Conservation (phyloP, 139 green algal genomes). For the Nannochloris sp. region DNA sequence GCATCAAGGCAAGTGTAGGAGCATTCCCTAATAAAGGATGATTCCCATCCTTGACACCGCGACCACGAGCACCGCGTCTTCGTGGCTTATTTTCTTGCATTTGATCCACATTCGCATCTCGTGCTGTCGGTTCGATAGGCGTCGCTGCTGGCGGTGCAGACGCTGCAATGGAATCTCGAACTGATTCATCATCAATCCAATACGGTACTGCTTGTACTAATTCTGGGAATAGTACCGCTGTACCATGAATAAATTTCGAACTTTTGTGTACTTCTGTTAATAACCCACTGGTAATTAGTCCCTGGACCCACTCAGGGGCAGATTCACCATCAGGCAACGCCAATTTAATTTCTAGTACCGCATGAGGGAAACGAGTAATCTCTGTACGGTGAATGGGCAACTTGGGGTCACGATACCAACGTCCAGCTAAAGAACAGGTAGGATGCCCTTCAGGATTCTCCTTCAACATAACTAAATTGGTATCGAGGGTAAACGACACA, state of each 20-base stretch:
- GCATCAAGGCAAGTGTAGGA: conserved; percentile 75
- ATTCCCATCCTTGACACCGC: conserved; percentile 30
- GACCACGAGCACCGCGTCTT: not conserved
- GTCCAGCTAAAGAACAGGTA: conserved; percentile 41
- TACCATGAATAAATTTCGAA: conserved; percentile 88
- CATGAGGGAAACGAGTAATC: conserved; percentile 91
- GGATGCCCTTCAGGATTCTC: conserved; percentile 87
- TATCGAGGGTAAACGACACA: conserved; percentile 88
- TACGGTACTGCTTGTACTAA: conserved; percentile 77
- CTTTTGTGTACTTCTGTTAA: conserved; percentile 82
- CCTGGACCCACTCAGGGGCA: conserved; percentile 76
- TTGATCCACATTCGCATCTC: conserved; percentile 12
- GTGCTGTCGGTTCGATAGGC: not conserved
- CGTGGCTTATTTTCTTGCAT: conserved; percentile 26
- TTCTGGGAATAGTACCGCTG: conserved; percentile 19
- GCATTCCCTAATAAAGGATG: conserved; percentile 77
- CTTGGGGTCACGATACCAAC: conserved; percentile 70
- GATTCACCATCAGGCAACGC: conserved; percentile 72
- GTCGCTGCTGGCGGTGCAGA: conserved; percentile 22
- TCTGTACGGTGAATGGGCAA: conserved; percentile 71
- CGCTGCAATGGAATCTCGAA: conserved; percentile 53
- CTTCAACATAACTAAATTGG: conserved; percentile 93
- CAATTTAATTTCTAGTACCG: conserved; percentile 94
- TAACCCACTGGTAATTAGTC: conserved; percentile 54
- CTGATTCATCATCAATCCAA: conserved; percentile 89